Base-by-base conservation (phyloP, 148 eudicot species). In the Hydrangea macrophylla region DNA sequence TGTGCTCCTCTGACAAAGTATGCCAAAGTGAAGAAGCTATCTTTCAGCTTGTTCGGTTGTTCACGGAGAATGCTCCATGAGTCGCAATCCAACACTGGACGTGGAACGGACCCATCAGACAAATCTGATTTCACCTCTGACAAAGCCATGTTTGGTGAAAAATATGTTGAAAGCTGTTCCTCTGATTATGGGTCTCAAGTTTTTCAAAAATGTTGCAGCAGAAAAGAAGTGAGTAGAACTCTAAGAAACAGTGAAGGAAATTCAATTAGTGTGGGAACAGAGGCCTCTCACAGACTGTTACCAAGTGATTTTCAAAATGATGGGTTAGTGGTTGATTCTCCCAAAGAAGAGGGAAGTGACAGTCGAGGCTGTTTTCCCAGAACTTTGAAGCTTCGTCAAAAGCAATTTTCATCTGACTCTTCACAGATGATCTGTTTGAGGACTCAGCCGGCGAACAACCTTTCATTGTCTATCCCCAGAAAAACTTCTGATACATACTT, bases 191-290 rank as follows among this genome's bases (percentile, higher is more conserved):
- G 81, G 53, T 82, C 91, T 7, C 89, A 82, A n/a, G 35, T 71
- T 31, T 77, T 80, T 28, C 79, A 71, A 53, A 57, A 73, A 24
- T 87, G 88, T 64, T 79, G 75, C 69, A 66, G 55, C 56, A 78
- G 55, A 28, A 81, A 68, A 32, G 82, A 78, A 75, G 55, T 61
- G 37, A 81, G 75, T 13, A 90, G 76, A 67, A 88, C 81, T 28
- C 72, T 91, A 25, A 77, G 99, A 61, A 87, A 79, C 74, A 87
- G 69, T 62, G 88, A 91, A 33, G 99, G 96, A 35, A 95, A 95
- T 82, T 82, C 89, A 1, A 67, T 91, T 9, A 89, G 88, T 72
- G 79, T 86, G 63, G 88, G 82, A 60, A 72, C 65, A 5, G 56
- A 73, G 13, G 73, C 84, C 6, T 83, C 87, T 18, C 76, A 69